Evolutionary conservation across 768 basidiomycete species (phyloP).

Genomic region (Clitopilus hobsonii): DNA sequence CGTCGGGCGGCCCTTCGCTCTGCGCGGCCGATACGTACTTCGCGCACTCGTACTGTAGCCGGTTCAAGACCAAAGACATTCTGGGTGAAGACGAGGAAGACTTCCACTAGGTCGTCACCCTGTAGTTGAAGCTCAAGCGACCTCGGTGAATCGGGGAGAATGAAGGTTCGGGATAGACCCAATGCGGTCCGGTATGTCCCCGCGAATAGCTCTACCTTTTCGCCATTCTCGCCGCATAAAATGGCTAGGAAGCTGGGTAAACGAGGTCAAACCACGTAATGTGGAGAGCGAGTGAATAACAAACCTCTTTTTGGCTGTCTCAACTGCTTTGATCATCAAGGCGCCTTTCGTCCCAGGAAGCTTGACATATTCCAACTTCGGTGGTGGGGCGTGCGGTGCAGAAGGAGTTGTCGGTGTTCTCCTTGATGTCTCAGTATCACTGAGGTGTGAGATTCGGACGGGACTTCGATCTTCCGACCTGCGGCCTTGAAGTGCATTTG

Average conservation of each 20-base stretch:
- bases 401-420: constrained; percentile 24
- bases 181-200: constrained; percentile 89
- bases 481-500: constrained; percentile 55
- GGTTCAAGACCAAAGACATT: constrained; percentile 92
- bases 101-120: constrained; percentile 89
- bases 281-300: constrained; percentile 8
- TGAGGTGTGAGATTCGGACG: constrained; percentile 28
- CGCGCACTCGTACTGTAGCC: constrained; percentile 89
- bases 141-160: constrained; percentile 85
- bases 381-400: constrained; percentile 57
- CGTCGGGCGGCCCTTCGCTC: constrained; percentile 83
- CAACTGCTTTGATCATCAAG: constrained; percentile 78
- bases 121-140: constrained; percentile 85
- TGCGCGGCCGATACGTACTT: constrained; percentile 86
- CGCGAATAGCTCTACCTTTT: constrained; percentile 91
- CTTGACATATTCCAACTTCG: constrained; percentile 89
- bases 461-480: constrained; percentile 53
- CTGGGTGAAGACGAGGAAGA: constrained; percentile 87
- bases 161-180: constrained; percentile 88
- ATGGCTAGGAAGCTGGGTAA: constrained; percentile 79
- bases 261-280: not conserved
- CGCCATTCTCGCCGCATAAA: constrained; percentile 86
- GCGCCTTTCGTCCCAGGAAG: constrained; percentile 88
- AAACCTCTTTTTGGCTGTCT: constrained; percentile 86
- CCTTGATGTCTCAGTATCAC: constrained; percentile 36